Evolutionary conservation across 2,329 filamentous ascomycete genomes (phyloP), one percentile per base, ranked within the genome.

Genomic region (Colletotrichum phormii): DNA sequence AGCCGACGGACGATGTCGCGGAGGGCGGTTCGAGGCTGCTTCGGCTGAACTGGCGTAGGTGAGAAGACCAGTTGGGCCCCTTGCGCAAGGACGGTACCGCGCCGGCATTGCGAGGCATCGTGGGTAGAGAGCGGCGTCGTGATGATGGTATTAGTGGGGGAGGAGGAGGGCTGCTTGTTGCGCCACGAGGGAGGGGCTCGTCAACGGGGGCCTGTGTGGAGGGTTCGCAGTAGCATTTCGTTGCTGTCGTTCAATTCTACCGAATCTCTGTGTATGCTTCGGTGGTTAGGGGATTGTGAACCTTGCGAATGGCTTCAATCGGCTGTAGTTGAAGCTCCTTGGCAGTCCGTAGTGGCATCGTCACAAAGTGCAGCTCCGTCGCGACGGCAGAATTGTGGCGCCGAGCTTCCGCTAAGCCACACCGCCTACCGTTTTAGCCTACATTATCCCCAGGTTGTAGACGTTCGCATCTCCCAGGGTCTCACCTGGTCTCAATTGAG

Each of bases 41-140:
- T 62, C 80, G 84, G 80, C 86, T 88, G 77, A 86, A 81, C 74
- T 90, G 88, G 55, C 88, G 86, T 62, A 89, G 82, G 76, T 89
- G 88, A 62, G 86, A 81, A 24, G 85, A 83, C 87, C 87, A 88
- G 74, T 85, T 86, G 69, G 84, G 81, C 53, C 82, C 81, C 79
- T 82, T 87, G 75, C 86, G 86, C 76, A 82, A 82, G 75, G 84
- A 81, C 71, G 84, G 80, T 49, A 82, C 78, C 65, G 78, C 75
- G 73, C 78, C 77, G 74, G 80, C 83, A 83, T 85, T 81, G 79
- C 83, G 84, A 76, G 83, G 82, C 84, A 85, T 84, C 31, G 62
- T 64, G 12, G 67, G 54, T 13, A 31, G 54, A 35, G 61, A 62
- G 59, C 53, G 58, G 60, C 54, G 57, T n/a, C 22, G 31, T 49